These are phyloP conservation scores for Trifolium pratense DNA, from an alignment of 306 rosid species.

Conservation along the genomic window DNA sequence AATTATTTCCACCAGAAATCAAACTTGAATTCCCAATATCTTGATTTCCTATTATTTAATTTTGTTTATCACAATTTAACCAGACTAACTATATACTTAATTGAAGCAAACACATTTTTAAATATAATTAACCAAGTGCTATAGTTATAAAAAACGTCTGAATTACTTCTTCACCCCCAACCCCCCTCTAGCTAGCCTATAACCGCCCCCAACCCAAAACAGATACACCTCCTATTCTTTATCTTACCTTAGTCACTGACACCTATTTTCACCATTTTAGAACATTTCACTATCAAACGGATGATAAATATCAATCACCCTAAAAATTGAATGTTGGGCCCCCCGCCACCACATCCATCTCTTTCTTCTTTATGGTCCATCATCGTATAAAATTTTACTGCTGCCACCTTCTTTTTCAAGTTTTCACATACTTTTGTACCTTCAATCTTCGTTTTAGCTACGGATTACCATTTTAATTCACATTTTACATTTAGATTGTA, in stretches of 20 bases:
- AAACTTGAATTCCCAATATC: too few relatives aligned
- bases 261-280: slow-evolving; percentile 36
- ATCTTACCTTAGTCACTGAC: slow-evolving; percentile 39
- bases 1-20: too few relatives aligned
- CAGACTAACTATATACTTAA: too few relatives aligned
- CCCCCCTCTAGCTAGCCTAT: slow-evolving; percentile 8
- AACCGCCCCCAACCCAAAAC: slow-evolving; percentile 37
- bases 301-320: slow-evolving; percentile 33
- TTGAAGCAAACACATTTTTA: too few relatives aligned
- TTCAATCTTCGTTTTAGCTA: slow-evolving; percentile 40
- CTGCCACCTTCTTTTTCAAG: slow-evolving; percentile 13
- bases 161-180: background rate
- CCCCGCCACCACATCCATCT: slow-evolving; percentile 27
- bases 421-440: slow-evolving; percentile 37
- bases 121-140: too few relatives aligned
- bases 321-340: background rate
- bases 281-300: slow-evolving; percentile 37
- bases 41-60: too few relatives aligned
- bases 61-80: too few relatives aligned
- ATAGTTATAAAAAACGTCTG: too few relatives aligned
- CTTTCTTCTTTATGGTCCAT: slow-evolving; percentile 27
- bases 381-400: slow-evolving; percentile 14
- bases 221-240: slow-evolving; percentile 39
- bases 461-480: slow-evolving; percentile 42
- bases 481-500: slow-evolving; percentile 16